Conservation (phyloP, 2,329 filamentous ascomycete genomes). For the Leptographium galeiforme region DNA sequence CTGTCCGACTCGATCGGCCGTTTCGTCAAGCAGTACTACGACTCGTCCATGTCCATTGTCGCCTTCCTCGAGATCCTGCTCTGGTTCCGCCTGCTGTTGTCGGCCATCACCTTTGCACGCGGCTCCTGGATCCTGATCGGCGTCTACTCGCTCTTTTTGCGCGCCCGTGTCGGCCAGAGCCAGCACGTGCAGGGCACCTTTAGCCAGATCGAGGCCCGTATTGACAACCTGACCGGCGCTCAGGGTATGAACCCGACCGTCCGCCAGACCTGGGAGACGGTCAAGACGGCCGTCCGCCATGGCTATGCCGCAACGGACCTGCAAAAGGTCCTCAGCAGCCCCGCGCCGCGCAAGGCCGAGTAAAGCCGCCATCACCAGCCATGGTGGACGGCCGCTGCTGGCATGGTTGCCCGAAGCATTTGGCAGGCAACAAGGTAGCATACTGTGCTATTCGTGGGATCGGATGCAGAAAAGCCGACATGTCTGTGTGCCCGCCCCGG, state of each 20-base stretch:
- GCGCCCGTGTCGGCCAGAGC: slow-evolving; percentile 81
- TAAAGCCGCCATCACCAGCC: slow-evolving; percentile 19
- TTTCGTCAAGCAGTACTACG: slow-evolving; percentile 98
- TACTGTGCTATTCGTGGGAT: neutral
- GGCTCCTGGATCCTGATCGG: slow-evolving; percentile 79
- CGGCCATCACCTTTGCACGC: slow-evolving; percentile 76
- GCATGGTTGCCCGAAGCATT: neutral
- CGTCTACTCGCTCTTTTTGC: slow-evolving; percentile 85
- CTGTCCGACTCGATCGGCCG: slow-evolving; percentile 72
- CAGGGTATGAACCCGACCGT: slow-evolving; percentile 75
- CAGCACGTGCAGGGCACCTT: slow-evolving; percentile 81
- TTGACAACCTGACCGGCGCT: slow-evolving; percentile 71
- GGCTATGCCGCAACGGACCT: slow-evolving; percentile 70
- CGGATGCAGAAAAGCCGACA: neutral
- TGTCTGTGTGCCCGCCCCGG: neutral
- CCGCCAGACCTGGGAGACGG: slow-evolving; percentile 64
- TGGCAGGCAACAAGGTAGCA: neutral
- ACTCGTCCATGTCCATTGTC: slow-evolving; percentile 87
- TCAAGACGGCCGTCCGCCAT: slow-evolving; percentile 62
- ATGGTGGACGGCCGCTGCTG: neutral
- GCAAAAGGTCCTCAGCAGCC: slow-evolving; percentile 53
- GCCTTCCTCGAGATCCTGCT: slow-evolving; percentile 76
- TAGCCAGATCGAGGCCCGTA: slow-evolving; percentile 53
- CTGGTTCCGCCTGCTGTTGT: slow-evolving; percentile 69
- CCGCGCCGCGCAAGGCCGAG: slow-evolving; percentile 46